A percentile compares a stretch with the other conserved stretches of the same genome.
phyloP scores from a whole-genome alignment of 371 early-diverging fungal species.

The Apophysomyces sp. region DNA sequence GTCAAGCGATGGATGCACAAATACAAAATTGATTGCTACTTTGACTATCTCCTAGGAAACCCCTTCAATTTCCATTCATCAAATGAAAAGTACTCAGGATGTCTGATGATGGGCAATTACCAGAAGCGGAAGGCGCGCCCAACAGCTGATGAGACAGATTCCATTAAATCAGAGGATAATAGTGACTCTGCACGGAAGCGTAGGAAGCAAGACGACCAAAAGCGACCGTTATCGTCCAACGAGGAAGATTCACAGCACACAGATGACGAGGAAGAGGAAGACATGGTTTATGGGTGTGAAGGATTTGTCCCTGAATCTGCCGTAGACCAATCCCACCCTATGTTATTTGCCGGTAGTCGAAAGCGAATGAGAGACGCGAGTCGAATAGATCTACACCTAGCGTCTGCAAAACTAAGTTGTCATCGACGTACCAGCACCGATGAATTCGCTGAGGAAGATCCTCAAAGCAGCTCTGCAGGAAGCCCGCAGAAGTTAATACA shows the following conservation, averaged over 20 bases:
- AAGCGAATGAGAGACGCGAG: slow-evolving; percentile 11
- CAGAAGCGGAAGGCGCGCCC: slow-evolving; percentile 25
- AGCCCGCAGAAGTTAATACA: slow-evolving; percentile 82
- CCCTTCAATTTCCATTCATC: slow-evolving; percentile 33
- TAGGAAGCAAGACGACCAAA: background rate
- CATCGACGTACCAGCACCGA: background rate
- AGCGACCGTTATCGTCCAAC: background rate
- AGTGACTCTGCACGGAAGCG: background rate
- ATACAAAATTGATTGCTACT: slow-evolving; percentile 49
- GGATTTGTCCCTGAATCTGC: background rate
- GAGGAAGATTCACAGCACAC: slow-evolving; percentile 1
- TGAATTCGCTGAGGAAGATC: background rate
- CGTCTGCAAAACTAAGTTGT: background rate
- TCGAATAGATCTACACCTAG: background rate
- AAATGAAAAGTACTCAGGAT: slow-evolving; percentile 34
- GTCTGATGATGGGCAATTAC: slow-evolving; percentile 47
- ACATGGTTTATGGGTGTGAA: background rate
- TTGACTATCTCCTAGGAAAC: slow-evolving; percentile 49
- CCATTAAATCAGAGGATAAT: slow-evolving; percentile 10
- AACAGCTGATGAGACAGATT: slow-evolving; percentile 13
- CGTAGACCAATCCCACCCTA: background rate
- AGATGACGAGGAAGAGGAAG: slow-evolving; percentile 2
- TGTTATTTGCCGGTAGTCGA: slow-evolving; percentile 12
- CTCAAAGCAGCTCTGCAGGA: slow-evolving; percentile 59
- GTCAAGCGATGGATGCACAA: slow-evolving; percentile 54